Evolutionary conservation across 2,329 filamentous ascomycete species (phyloP).

Genomic region (Xylaria arbuscula): DNA sequence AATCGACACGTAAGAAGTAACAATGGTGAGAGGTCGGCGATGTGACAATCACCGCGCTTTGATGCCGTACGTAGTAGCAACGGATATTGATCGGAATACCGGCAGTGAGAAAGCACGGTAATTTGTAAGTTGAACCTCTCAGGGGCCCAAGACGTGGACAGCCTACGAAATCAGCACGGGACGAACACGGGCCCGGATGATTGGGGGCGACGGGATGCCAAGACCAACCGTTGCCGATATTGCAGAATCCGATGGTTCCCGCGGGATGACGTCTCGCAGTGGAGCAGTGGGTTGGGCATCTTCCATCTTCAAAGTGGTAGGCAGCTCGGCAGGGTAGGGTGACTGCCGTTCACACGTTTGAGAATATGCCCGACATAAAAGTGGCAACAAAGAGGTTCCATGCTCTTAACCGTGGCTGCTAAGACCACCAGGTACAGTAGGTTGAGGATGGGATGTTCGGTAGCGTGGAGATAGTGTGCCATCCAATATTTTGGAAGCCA

Average conservation of each 20-base stretch:
- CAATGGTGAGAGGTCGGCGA: not conserved
- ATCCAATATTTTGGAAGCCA: not conserved
- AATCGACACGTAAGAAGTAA: not conserved
- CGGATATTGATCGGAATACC: slow-evolving; percentile 1
- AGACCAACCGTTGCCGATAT: slow-evolving; percentile 7
- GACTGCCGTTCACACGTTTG: slow-evolving; percentile 7
- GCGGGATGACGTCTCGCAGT: slow-evolving; percentile 2
- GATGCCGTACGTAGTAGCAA: not conserved
- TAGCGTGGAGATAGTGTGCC: not conserved
- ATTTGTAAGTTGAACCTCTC: not conserved
- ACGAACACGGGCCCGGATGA: slow-evolving; percentile 14
- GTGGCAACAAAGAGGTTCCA: slow-evolving; percentile 14
- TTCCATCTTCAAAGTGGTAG: not conserved
- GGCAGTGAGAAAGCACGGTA: not conserved
- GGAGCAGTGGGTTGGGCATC: slow-evolving; percentile 11
- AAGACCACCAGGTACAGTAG: not conserved
- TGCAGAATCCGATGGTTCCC: not conserved
- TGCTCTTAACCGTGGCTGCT: not conserved
- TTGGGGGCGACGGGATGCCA: slow-evolving; percentile 12
- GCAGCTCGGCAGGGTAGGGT: not conserved
- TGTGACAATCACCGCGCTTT: not conserved
- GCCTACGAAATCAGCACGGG: slow-evolving; percentile 10
- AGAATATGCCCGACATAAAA: slow-evolving; percentile 11
- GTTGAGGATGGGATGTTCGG: slow-evolving; percentile 5
- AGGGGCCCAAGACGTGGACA: not conserved